These are phyloP conservation scores for Lotus japonicus DNA, from an alignment of 306 rosid genomes.

Conservation along the genomic window DNA sequence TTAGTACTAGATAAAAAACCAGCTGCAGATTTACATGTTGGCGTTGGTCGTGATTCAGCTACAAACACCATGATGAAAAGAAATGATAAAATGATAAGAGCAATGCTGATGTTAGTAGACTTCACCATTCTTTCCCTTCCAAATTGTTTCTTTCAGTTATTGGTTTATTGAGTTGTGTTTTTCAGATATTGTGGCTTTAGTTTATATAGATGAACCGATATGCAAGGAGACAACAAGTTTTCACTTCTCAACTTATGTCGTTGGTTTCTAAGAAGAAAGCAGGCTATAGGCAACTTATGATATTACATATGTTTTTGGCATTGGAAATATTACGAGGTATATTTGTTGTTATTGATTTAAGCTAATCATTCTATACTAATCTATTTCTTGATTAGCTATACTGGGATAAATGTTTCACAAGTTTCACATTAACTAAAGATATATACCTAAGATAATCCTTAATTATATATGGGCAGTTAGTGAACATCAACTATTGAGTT, in stretches of 20 bases:
- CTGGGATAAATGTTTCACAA: too few relatives aligned
- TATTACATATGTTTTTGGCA: neutral
- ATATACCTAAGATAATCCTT: too few relatives aligned
- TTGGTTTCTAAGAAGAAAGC: conserved; percentile 12
- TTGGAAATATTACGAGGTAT: neutral
- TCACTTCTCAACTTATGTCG: neutral
- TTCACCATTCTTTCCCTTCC: conserved; percentile 8
- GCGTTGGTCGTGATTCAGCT: conserved; percentile 3
- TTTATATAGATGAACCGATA: conserved; percentile 13
- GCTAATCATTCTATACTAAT: too few relatives aligned
- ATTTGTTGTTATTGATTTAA: neutral
- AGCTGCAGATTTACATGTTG: neutral
- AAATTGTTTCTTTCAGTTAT: neutral
- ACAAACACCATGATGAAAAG: neutral
- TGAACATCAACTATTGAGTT: too few relatives aligned
- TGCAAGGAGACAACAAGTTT: neutral
- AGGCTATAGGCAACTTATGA: neutral
- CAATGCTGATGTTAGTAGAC: neutral
- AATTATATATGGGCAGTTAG: too few relatives aligned
- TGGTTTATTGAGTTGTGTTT: neutral
- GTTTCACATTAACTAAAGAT: too few relatives aligned
- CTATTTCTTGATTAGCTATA: too few relatives aligned
- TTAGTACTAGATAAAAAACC: neutral
- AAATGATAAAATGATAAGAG: conserved; percentile 8
- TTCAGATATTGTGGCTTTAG: neutral